phyloP scores from a whole-genome alignment of 2,329 filamentous ascomycete genomes.

The Stachybotrys chlorohalonatus region DNA sequence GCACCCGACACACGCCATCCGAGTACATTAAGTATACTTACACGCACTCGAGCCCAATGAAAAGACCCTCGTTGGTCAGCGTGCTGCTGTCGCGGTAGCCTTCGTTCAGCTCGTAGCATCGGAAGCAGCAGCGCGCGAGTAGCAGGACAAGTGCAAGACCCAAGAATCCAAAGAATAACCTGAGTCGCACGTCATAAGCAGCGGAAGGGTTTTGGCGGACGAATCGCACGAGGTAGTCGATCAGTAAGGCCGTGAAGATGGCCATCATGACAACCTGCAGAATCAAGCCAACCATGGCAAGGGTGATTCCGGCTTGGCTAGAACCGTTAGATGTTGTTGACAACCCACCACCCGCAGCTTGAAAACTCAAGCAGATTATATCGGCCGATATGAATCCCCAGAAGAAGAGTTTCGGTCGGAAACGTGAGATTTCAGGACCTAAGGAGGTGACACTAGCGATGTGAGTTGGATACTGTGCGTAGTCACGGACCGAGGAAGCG shows the following conservation, averaged over 20 bases:
- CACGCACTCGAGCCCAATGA: constrained; percentile 46
- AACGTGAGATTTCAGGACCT: constrained; percentile 27
- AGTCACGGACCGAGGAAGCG: neutral
- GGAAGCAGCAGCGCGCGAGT: constrained; percentile 51
- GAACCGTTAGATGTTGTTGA: constrained; percentile 33
- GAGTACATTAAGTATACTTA: constrained; percentile 11
- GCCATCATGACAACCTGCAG: constrained; percentile 48
- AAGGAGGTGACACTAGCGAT: constrained; percentile 26
- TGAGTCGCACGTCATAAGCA: constrained; percentile 11
- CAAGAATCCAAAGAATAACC: constrained; percentile 42
- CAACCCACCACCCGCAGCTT: constrained; percentile 46
- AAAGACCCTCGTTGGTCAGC: constrained; percentile 40
- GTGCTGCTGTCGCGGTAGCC: constrained; percentile 47
- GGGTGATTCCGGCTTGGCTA: constrained; percentile 29
- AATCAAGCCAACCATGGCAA: constrained; percentile 41
- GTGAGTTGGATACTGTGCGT: neutral
- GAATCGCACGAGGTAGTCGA: constrained; percentile 37
- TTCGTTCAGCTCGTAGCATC: constrained; percentile 55
- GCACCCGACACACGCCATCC: neutral
- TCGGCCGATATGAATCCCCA: constrained; percentile 44
- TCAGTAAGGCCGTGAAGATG: constrained; percentile 38
- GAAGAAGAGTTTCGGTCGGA: constrained; percentile 30
- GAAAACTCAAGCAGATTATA: constrained; percentile 42
- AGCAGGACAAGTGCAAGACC: constrained; percentile 47
- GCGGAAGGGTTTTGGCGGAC: constrained; percentile 11